These are phyloP conservation scores for Sugiyamaella americana DNA, from an alignment of 805 yeast species.

Conservation along the genomic window DNA sequence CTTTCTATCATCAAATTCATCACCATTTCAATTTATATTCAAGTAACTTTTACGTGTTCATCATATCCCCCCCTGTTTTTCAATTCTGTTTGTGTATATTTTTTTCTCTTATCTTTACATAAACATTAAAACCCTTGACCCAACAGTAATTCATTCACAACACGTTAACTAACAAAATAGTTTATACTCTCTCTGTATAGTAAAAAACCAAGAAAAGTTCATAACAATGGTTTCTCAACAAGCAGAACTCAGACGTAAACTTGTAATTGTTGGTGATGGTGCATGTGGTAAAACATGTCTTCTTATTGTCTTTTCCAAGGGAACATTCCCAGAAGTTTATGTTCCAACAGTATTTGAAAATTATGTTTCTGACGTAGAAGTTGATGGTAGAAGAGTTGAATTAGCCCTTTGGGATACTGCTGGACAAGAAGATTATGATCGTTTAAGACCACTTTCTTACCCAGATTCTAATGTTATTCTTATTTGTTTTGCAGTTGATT, in stretches of 20 bases:
- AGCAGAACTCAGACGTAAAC: slow-evolving; percentile 40
- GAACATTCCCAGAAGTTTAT: slow-evolving; percentile 88
- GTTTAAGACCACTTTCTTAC: slow-evolving; percentile 83
- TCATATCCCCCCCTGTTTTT: too few species aligned
- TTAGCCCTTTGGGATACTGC: slow-evolving; percentile 98
- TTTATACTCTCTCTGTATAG: too few species aligned
- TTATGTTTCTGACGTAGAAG: slow-evolving; percentile 94
- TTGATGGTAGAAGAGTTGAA: slow-evolving; percentile 87
- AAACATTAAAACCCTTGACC: too few species aligned
- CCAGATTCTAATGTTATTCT: slow-evolving; percentile 90
- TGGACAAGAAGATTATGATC: slow-evolving; percentile 96
- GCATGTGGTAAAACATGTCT: slow-evolving; percentile 96
- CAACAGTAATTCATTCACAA: too few species aligned
- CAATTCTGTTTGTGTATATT: too few species aligned
- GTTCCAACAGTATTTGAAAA: slow-evolving; percentile 97
- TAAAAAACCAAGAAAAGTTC: too few species aligned
- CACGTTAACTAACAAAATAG: too few species aligned
- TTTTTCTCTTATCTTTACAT: too few species aligned
- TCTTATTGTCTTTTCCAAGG: slow-evolving; percentile 76
- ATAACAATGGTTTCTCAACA: slow-evolving; percentile 24
- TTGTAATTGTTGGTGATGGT: slow-evolving; percentile 96
- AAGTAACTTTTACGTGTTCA: too few species aligned
- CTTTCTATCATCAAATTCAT: too few species aligned
- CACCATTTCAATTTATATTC: too few species aligned
- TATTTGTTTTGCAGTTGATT: slow-evolving; percentile 84